Conservation (phyloP, 179 eudicot genomes). For the Camellia oleifera region DNA sequence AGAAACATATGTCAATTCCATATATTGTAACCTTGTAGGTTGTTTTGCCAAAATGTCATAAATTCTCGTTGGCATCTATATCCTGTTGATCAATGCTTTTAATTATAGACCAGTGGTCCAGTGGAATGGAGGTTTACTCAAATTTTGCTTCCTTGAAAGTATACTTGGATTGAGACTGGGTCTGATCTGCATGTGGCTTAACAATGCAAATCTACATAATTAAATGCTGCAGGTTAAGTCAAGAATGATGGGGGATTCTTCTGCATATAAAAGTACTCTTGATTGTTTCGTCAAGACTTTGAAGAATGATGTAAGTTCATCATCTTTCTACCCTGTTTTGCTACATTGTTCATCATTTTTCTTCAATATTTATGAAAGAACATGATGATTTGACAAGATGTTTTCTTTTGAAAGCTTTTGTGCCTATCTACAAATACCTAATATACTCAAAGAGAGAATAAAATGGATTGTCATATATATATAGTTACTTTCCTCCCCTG, state of each 20-base stretch:
- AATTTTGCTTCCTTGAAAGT: background rate
- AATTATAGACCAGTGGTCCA: background rate
- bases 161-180: background rate
- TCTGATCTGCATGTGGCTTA: background rate
- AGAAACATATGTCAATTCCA: background rate
- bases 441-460: background rate
- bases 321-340: background rate
- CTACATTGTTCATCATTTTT: background rate
- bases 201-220: conserved; percentile 1
- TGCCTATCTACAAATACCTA: background rate
- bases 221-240: conserved; percentile 76
- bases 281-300: conserved; percentile 91
- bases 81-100: background rate
- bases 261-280: conserved; percentile 77
- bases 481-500: background rate
- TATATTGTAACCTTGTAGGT: background rate
- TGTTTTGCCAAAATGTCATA: background rate
- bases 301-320: conserved; percentile 77
- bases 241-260: conserved; percentile 97
- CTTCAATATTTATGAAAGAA: background rate
- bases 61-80: background rate
- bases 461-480: background rate
- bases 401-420: background rate
- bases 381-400: background rate
- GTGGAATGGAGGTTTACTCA: background rate